Percentiles rank a stretch among this genome's conserved stretches.
Evolutionary conservation across 2,329 filamentous ascomycete genomes (phyloP).

Genomic region (Fusarium tupiense): DNA sequence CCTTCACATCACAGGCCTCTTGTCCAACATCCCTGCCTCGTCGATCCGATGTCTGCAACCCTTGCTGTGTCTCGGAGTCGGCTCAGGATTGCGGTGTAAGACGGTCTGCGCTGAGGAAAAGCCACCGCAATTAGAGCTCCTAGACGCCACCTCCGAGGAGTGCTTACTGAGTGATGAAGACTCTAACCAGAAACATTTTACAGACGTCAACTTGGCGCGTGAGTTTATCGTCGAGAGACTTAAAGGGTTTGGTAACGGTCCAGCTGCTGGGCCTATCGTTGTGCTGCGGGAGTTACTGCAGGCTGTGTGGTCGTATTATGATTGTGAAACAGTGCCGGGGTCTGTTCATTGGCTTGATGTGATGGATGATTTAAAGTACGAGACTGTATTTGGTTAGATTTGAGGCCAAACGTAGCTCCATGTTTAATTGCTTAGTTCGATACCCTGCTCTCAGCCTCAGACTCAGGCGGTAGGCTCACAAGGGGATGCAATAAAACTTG

Average conservation of each 20-base stretch:
- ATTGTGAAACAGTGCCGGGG: slow-evolving; percentile 20
- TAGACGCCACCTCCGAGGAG: neutral
- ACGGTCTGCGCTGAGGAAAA: slow-evolving; percentile 2
- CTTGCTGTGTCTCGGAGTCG: slow-evolving; percentile 17
- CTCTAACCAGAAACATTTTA: neutral
- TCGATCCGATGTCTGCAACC: slow-evolving; percentile 25
- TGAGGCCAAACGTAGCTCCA: neutral
- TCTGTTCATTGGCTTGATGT: slow-evolving; percentile 25
- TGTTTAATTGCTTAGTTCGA: neutral
- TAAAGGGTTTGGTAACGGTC: neutral
- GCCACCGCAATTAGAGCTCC: neutral
- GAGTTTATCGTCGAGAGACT: slow-evolving; percentile 24
- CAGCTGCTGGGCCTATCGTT: slow-evolving; percentile 18
- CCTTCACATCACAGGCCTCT: slow-evolving; percentile 16
- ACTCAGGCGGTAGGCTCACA: neutral
- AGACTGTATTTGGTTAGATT: slow-evolving; percentile 31
- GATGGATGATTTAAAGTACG: slow-evolving; percentile 25
- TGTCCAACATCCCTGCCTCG: slow-evolving; percentile 3
- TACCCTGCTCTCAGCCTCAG: neutral
- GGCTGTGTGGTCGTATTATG: slow-evolving; percentile 27
- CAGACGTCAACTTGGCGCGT: slow-evolving; percentile 9
- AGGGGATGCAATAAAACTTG: too few relatives aligned
- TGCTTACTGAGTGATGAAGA: neutral
- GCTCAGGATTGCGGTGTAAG: slow-evolving; percentile 19
- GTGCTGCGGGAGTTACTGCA: slow-evolving; percentile 23